Evolutionary conservation across 1,139 yeast species (phyloP), one percentile per base, ranked within the genome.

Genomic region (Geotrichum klebahnii): DNA sequence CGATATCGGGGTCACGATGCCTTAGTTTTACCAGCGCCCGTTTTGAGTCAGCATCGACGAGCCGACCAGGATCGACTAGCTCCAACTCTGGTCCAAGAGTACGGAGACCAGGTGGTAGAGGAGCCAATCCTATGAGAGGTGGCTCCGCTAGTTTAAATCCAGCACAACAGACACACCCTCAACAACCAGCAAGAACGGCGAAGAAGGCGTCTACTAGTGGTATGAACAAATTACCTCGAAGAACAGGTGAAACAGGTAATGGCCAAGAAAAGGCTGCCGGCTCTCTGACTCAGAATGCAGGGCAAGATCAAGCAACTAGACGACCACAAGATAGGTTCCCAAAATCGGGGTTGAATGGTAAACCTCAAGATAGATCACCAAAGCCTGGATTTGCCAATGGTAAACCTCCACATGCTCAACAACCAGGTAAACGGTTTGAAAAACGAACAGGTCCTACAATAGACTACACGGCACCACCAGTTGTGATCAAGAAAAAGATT

Each of bases 401-500:
- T 20, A 6, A 23, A 23, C 34, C 10, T 3, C 34, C 28, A 14
- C 26, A 40, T 4, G 14, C 16, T 8, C 5, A 17, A 19, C 6
- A 17, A 10, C 23, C 14, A 10, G 19, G 17, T 20, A 10, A 14
- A 19, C 35, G 17, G 12, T 17, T 9, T 12, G 23, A 40, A 26
- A 28, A 16, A 10, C 12, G 19, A 3, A 8, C 17, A 1, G 26
- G 24, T 12, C 45, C 45, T 10, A 12, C 19, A 6, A 33, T n/a
- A 10, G 37, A 33, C 45, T 33, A 42, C 31, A 10, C 16, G 28
- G 19, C 22, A 22, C 22, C 36, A 20, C 38, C 45, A 5, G 29
- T 26, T 26, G 42, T 38, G 6, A 38, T 38, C 10, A 38, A 38
- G 19, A 26, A 26, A 9, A 57, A 51, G 41, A 56, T 55, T 31